These are phyloP conservation scores for Serendipita vermifera DNA, from an alignment of 768 basidiomycete genomes.

Conservation along the genomic window DNA sequence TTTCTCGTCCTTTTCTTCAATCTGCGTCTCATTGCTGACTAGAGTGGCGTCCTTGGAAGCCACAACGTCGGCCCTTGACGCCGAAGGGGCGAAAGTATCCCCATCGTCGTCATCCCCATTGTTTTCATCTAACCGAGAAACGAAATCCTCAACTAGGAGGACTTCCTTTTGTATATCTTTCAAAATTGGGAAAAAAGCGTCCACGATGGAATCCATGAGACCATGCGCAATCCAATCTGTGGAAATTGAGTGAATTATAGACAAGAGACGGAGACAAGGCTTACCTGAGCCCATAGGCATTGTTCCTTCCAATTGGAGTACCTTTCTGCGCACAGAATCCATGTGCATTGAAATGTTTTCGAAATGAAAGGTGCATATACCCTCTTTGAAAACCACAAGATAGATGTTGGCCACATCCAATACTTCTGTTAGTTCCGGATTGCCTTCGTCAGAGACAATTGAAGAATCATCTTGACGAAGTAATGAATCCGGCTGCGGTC, in stretches of 20 bases:
- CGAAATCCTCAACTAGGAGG: constrained; percentile 57
- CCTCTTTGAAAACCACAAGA: constrained; percentile 76
- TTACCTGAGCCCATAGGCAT: constrained; percentile 61
- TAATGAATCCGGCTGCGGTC: constrained; percentile 17
- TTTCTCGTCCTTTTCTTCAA: too few species aligned
- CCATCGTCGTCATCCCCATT: neutral
- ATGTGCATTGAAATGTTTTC: constrained; percentile 81
- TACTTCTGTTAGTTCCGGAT: constrained; percentile 21
- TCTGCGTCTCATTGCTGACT: too few species aligned
- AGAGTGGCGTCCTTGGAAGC: neutral
- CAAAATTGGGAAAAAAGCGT: constrained; percentile 80
- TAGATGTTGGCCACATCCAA: constrained; percentile 78
- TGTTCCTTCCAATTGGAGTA: constrained; percentile 42
- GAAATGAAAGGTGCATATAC: constrained; percentile 81
- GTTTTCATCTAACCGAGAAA: constrained; percentile 22
- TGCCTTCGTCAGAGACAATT: constrained; percentile 23
- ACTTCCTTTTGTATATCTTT: constrained; percentile 73
- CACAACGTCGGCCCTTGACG: neutral
- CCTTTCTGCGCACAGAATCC: constrained; percentile 56
- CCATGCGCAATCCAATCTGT: constrained; percentile 91
- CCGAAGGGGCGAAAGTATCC: neutral
- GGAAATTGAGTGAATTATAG: neutral
- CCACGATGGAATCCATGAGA: constrained; percentile 84
- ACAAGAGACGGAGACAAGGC: constrained; percentile 14
- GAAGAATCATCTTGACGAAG: constrained; percentile 15